A percentile compares a stretch with the other conserved stretches of the same genome.
Evolutionary conservation across 208 protist species (phyloP).

Genomic region (Crithidia sp.): DNA sequence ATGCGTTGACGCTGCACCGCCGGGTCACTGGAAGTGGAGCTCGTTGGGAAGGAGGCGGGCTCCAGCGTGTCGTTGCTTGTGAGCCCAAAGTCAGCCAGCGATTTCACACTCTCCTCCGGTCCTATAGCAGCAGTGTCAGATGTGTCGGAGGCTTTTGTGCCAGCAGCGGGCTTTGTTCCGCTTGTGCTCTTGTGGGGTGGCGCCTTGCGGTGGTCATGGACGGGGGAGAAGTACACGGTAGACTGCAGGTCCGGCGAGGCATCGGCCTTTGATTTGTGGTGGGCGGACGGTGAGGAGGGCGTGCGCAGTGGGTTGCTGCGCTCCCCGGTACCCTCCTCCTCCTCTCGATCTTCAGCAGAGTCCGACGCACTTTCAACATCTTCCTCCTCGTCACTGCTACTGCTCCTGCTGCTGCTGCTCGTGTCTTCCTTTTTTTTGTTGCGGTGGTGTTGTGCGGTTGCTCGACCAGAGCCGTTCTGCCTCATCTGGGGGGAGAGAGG

Average conservation of each 20-base stretch:
- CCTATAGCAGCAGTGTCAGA: background rate
- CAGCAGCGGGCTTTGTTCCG: background rate
- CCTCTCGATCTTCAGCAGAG: background rate
- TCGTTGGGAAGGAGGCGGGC: background rate
- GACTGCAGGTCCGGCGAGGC: background rate
- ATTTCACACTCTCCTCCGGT: background rate
- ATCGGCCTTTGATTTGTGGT: background rate
- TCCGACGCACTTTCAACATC: background rate
- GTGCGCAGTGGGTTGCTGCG: background rate
- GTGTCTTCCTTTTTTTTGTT: background rate
- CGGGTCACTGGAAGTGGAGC: background rate
- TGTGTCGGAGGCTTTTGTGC: background rate
- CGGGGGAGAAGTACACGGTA: background rate
- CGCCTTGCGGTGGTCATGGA: background rate
- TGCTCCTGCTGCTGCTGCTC: background rate
- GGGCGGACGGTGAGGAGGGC: background rate
- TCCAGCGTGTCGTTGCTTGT: conserved; percentile 2
- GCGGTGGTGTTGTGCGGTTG: too few species aligned
- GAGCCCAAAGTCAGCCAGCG: background rate
- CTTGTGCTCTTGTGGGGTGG: background rate
- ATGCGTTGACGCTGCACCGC: background rate
- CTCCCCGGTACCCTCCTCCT: background rate
- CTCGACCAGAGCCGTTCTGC: too few species aligned
- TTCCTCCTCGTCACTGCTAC: background rate
- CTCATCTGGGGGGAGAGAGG: background rate